Percentiles rank a stretch among this genome's conserved stretches.
phyloP scores from a whole-genome alignment of 2,329 filamentous ascomycete species.

The Cryphonectria nitschkei region DNA sequence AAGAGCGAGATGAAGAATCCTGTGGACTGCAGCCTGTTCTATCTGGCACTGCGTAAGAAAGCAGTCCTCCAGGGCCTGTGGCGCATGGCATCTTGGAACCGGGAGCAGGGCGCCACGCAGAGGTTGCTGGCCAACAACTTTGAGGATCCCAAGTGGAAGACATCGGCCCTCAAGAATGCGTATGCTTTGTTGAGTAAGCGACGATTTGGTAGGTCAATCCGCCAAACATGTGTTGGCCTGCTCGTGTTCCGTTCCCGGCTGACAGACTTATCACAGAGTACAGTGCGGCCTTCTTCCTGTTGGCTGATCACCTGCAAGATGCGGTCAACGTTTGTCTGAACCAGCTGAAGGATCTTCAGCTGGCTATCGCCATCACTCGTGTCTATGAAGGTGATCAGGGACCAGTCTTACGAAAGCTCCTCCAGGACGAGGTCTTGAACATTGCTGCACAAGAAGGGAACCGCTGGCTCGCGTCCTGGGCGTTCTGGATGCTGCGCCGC shows the following conservation, averaged over 20 bases:
- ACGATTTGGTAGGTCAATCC: constrained; percentile 68
- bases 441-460: constrained; percentile 81
- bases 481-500: constrained; percentile 86
- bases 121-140: constrained; percentile 90
- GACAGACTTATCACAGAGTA: constrained; percentile 71
- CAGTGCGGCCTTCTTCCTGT: constrained; percentile 91
- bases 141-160: constrained; percentile 82
- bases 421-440: constrained; percentile 79
- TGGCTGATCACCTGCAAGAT: constrained; percentile 83
- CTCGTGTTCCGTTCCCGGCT: constrained; percentile 27
- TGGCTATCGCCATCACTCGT: constrained; percentile 85
- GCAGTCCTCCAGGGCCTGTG: constrained; percentile 86
- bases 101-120: constrained; percentile 80
- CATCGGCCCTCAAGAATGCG: constrained; percentile 90
- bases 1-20: constrained; percentile 87
- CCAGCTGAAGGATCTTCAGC: constrained; percentile 84
- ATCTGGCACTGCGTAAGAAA: constrained; percentile 90
- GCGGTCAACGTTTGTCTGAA: constrained; percentile 85
- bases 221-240: too few species aligned
- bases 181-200: constrained; percentile 92
- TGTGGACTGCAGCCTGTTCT: constrained; percentile 87
- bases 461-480: constrained; percentile 93
- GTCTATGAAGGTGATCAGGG: constrained; percentile 88
- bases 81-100: constrained; percentile 91
- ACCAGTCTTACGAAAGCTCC: constrained; percentile 70